Conservation (phyloP, 2,329 filamentous ascomycete genomes). For the Elsinoe batatas region DNA sequence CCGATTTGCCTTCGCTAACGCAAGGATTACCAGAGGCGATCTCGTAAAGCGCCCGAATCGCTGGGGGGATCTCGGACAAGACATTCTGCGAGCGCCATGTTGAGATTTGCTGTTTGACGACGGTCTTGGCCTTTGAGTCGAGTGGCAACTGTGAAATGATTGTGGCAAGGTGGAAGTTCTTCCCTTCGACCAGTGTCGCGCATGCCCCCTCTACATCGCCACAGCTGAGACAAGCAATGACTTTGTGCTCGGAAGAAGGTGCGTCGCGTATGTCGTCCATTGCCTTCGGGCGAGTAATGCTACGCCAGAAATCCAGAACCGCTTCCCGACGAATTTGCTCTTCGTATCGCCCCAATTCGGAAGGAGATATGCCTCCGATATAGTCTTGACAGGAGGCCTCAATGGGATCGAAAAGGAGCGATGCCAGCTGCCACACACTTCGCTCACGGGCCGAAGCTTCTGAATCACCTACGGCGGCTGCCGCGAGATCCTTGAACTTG, state of each 20-base stretch:
- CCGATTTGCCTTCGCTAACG: constrained; percentile 64
- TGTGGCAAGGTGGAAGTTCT: constrained; percentile 75
- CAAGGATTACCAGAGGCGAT: constrained; percentile 81
- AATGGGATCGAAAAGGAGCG: constrained; percentile 73
- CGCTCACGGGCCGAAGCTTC: constrained; percentile 47
- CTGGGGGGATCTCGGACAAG: constrained; percentile 75
- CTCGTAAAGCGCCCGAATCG: constrained; percentile 80
- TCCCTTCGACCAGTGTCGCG: constrained; percentile 62
- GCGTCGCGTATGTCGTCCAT: constrained; percentile 46
- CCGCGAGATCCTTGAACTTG: constrained; percentile 42
- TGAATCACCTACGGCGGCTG: constrained; percentile 17
- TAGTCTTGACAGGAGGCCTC: constrained; percentile 21
- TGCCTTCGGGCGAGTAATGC: constrained; percentile 31
- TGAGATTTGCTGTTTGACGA: constrained; percentile 70
- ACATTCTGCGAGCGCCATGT: constrained; percentile 77
- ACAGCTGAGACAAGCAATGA: constrained; percentile 67
- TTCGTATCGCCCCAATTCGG: constrained; percentile 33
- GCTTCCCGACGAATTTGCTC: constrained; percentile 43
- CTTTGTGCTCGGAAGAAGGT: constrained; percentile 66
- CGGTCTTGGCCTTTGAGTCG: constrained; percentile 57
- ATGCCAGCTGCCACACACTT: constrained; percentile 74
- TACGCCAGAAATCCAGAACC: constrained; percentile 58
- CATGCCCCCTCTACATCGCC: constrained; percentile 77
- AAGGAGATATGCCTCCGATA: constrained; percentile 32
- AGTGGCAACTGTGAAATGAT: constrained; percentile 73